Conservation (phyloP, 2,329 filamentous ascomycete genomes). For the Blastomyces silverae region DNA sequence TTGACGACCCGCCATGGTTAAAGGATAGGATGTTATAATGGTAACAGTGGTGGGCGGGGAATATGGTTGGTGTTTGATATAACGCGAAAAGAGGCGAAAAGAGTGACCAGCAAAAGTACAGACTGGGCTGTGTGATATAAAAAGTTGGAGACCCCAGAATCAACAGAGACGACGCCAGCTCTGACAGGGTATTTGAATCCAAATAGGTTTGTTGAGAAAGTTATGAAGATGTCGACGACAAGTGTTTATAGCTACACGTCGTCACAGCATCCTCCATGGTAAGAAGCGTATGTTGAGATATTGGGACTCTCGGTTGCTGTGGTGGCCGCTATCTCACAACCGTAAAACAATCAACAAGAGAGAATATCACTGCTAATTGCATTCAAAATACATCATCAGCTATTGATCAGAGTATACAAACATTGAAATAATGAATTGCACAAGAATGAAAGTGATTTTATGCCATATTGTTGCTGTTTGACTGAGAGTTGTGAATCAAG, state of each 20-base stretch:
- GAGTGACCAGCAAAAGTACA: slow-evolving; percentile 7
- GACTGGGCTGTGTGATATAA: background rate
- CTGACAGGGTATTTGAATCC: background rate
- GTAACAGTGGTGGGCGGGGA: background rate
- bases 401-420: background rate
- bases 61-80: background rate
- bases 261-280: slow-evolving; percentile 10
- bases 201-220: background rate
- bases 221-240: background rate
- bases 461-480: background rate
- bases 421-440: background rate
- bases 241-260: slow-evolving; percentile 9
- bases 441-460: background rate
- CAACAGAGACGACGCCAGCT: slow-evolving; percentile 6
- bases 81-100: slow-evolving; percentile 2
- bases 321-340: background rate
- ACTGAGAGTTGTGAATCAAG: background rate
- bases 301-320: background rate
- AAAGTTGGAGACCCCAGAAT: background rate
- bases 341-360: slow-evolving; percentile 5
- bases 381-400: background rate
- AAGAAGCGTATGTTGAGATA: background rate
- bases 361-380: slow-evolving; percentile 7
- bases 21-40: background rate
- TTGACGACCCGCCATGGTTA: slow-evolving; percentile 8